Base-by-base conservation (phyloP, 805 yeast genomes). In the Hanseniaspora meyeri region DNA sequence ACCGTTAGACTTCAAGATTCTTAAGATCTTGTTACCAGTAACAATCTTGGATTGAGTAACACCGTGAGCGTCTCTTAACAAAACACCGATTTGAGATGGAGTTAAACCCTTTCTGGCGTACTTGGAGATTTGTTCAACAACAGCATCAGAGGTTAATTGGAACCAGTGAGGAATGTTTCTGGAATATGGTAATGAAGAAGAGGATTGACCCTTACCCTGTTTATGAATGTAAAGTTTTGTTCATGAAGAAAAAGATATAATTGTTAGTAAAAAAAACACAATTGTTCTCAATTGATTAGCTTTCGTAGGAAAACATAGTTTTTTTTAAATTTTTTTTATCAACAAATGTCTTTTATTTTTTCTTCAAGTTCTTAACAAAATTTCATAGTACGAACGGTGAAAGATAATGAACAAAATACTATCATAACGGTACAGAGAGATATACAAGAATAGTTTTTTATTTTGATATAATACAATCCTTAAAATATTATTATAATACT, bases 71-170 rank as follows among this genome's bases (percentile, higher is more conserved):
- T 93, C 99, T 83, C 99, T 89, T 76, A 93, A 87, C 72, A 89
- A 78, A 73, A 93, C 98, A 87, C 99, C 98, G 65, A 93, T 93
- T 79, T 89, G 96, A 70, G 99, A 93, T 71, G 99, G 99, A 68
- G 97, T 87, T 74, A 90, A 80, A 90, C 99, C 99, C 84, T 93
- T 93, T 82, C 97, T 90, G 74, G 99, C 98, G 81, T 90, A 88
- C 86, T 93, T 93, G 90, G 85, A 77, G 80, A 91, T 83, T 81
- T 89, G 96, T 80, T 93, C 98, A 77, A 90, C 88, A 72, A 93
- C 95, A 66, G 88, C 85, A 66, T 90, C 97, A 67, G 95, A 76
- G 62, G 96, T 80, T 70, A 87, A 85, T 83, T 93, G 91, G 95
- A 90, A 91, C 99, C 99, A 93, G 76, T 96, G 80, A 76, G 97